Evolutionary conservation across 768 basidiomycete species (phyloP), one percentile per base, ranked within the genome.

Genomic region (Mycena maculata): DNA sequence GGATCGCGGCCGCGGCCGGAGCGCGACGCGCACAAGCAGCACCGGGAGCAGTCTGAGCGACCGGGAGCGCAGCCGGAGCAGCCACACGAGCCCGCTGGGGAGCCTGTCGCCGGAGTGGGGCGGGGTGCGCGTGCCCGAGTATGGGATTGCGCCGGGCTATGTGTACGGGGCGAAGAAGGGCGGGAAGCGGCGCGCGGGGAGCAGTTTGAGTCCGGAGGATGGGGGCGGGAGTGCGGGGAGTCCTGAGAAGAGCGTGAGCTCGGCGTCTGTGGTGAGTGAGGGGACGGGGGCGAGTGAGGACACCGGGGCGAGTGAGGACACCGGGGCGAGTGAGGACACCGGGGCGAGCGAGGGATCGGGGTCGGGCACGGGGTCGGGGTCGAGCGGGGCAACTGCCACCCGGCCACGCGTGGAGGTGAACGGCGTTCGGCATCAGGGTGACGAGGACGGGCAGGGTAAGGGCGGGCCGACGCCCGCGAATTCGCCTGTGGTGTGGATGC

Each of bases 391-490:
- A 42, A 71, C 69, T 33, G 57, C 68, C 30, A 65, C 60, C 30
- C n/a, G 50, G 23, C 69, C 65, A 52, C 15, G 52, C 13, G 57
- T 57, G 62, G 63, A 65, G 56, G 50, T 63, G 11, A 59, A 59
- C 23, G 65, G 23, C 28, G 61, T 30, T 10, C 20, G 23, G 47
- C 28, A 11, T 2, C 25, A 8, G 33, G 39, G 47, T 22, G 79
- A 61, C 22, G 65, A 66, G 41, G 74, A 72, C 23, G 47, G 25
- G n/a, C 49, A 67, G 66, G 65, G 75, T 22, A 50, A 33, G 45
- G 28, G 11, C 81, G 33, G 85, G 55, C 87, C 87, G 20, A 90
- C 90, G 1, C 90, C 90, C 10, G 83, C 88, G 20, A 91, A 88
- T 71, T 90, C 90, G 30, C 90, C 90, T 22, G 75, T 85, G 9